Conservation (phyloP, 2,329 filamentous ascomycete species). For the Colletotrichum trifolii region DNA sequence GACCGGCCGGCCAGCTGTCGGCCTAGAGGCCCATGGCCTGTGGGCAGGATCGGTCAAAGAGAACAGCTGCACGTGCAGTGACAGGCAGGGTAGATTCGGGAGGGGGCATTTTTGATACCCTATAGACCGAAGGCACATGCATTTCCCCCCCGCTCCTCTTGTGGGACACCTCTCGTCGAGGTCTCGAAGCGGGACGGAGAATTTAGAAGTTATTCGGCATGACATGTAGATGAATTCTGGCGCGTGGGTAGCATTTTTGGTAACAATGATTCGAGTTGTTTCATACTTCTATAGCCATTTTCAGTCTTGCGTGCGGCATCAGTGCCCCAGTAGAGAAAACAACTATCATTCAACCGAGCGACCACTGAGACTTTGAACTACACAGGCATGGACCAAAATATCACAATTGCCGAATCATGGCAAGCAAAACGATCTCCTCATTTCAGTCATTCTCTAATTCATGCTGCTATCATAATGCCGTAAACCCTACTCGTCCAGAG, state of each 20-base stretch:
- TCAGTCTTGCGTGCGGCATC: background rate
- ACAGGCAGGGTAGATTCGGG: conserved; percentile 34
- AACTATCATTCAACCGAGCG: no score
- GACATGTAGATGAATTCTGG: conserved; percentile 30
- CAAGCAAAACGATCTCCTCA: background rate
- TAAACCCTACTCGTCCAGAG: conserved; percentile 16
- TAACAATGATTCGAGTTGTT: background rate
- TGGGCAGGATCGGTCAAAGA: background rate
- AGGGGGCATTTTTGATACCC: conserved; percentile 36
- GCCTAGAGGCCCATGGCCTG: background rate
- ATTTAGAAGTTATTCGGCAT: conserved; percentile 27
- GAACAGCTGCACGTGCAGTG: conserved; percentile 9
- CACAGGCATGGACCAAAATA: background rate
- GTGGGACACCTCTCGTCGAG: background rate
- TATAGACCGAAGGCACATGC: conserved; percentile 36
- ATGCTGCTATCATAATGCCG: conserved; percentile 28
- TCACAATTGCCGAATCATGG: background rate
- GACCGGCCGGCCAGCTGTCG: no score
- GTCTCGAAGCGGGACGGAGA: conserved; percentile 7
- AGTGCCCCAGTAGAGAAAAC: no score
- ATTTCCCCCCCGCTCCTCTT: conserved; percentile 13
- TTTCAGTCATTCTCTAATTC: conserved; percentile 17
- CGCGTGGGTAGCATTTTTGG: conserved; percentile 23
- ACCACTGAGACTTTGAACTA: no score
- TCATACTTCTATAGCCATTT: background rate